Base-by-base conservation (phyloP, 129 eudicot species). In the Calendula officinalis region DNA sequence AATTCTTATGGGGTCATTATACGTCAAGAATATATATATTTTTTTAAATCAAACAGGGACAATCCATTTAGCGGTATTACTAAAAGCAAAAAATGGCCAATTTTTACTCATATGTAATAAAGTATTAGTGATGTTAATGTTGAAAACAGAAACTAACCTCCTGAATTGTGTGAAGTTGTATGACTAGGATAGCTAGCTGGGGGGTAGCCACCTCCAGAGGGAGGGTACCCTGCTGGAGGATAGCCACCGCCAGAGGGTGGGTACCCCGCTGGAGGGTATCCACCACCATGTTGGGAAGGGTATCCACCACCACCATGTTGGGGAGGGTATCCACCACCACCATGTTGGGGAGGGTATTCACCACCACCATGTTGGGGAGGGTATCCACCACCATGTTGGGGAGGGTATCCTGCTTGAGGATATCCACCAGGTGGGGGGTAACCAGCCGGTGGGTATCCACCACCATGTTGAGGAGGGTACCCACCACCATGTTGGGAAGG, bases 381-480 rank as follows among this genome's bases (percentile, higher is more conserved):
- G 48, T 83, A 83, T 6, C 72, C 79, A 13, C 85, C 89, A 48
- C 62, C 78, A 12, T 72, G 77, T 3, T 72, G 80, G 41, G 76
- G 64, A 53, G 60, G 77, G 39, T 56, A 78, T 27, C 36, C 13
- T 2, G 13, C 44, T 22, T 62, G 68, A 44, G 81, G 82, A 36
- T 76, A 76, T 16, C 71, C 73, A 5, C 44, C 66, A 1, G 73
- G 72, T 66, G 88, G 79, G 30, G 30, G 30, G 30, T 22, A 22
- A 22, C 30, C 30, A 22, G 30, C 30, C 30, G 30, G 30, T 22
- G 30, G 30, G 35, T 81, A 83, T 14, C 72, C 71, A 43, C 65
- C 63, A 4, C 63, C 45, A 41, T 41, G 45, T 39, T 66, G 72
- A 4, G 55, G 72, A 30, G 89, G 88, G 48, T 83, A 83, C 4